Evolutionary conservation across 1,284 basidiomycete genomes (phyloP).

Genomic region (Melampsora allii-populina): DNA sequence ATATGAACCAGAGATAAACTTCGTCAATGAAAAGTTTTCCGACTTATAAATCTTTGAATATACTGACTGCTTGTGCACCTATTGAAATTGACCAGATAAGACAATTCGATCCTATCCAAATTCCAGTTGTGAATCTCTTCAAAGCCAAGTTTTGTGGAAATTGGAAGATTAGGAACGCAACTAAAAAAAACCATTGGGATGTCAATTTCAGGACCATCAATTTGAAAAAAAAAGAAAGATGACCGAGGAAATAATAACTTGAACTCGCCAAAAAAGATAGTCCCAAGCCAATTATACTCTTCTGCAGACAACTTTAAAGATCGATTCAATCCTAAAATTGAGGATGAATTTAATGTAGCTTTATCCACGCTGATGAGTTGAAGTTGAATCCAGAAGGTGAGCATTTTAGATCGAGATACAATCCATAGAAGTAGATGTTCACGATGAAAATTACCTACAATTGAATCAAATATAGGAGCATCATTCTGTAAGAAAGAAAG

Average conservation of each 20-base stretch:
- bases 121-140: neutral
- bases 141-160: slow-evolving; percentile 12
- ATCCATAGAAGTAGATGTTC: neutral
- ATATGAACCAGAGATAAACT: no score
- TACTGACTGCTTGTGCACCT: neutral
- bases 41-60: neutral
- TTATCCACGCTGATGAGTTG: neutral
- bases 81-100: neutral
- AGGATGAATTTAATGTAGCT: neutral
- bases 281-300: slow-evolving; percentile 13
- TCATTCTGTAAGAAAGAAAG: neutral
- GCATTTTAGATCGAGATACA: neutral
- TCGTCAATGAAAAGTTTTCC: neutral
- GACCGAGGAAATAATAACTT: neutral
- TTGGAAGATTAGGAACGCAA: neutral
- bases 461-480: neutral
- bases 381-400: neutral
- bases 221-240: neutral
- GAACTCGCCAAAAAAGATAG: slow-evolving; percentile 8
- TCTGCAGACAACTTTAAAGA: neutral
- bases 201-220: neutral
- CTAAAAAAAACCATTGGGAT: neutral
- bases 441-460: neutral
- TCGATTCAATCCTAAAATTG: neutral
- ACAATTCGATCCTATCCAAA: neutral